Base-by-base conservation (phyloP, 2,329 filamentous ascomycete genomes). In the Sporothrix pallida region DNA sequence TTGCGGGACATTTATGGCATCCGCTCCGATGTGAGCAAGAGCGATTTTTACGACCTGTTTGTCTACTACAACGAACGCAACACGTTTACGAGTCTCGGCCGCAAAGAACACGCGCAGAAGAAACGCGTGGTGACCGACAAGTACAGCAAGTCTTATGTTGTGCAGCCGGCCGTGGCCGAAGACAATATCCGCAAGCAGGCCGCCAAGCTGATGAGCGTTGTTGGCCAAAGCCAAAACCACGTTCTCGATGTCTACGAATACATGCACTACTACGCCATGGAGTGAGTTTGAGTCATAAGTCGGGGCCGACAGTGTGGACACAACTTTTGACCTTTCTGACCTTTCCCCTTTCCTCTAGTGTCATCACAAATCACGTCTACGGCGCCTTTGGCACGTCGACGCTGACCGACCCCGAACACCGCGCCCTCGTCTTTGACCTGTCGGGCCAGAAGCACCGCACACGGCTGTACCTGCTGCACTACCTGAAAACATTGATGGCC, bases 31-130 rank as follows among this genome's bases (percentile, higher is more conserved):
- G 12, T 63, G 8, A 31, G 58, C 23, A 63, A 63, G 37, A 63
- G 58, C 58, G 46, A 69, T 23, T 69, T 69, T 54, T 69, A 69
- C 48, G 65, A 69, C 65, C 3, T 69, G 5, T 69, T 69, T 31
- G 46, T 69, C 6, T 69, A 69, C 15, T 69, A 69, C 46, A 46
- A 46, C 20, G 65, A 69, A 2, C 37, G 65, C 13, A 69, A 69
- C 26, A 54, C 46, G 8, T 69, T 69, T 26, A 69, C 65, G 37
- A 69, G 65, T 17, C 20, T 54, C 31, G 31, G 31, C 7, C 46
- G 20, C 65, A 26, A 69, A 69, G 26, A 69, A 44, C 65, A 69
- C 23, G 23, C 44, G 4, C 44, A 52, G n/a, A 44, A 44, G 13
- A 69, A 69, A n/a, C 44, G 46, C 2, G 8, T 69, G 4, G 65